Percentiles rank a stretch among this genome's conserved stretches.
Conservation (phyloP, 495 filamentous ascomycete species). For the Hypomontagnella monticulosa region DNA sequence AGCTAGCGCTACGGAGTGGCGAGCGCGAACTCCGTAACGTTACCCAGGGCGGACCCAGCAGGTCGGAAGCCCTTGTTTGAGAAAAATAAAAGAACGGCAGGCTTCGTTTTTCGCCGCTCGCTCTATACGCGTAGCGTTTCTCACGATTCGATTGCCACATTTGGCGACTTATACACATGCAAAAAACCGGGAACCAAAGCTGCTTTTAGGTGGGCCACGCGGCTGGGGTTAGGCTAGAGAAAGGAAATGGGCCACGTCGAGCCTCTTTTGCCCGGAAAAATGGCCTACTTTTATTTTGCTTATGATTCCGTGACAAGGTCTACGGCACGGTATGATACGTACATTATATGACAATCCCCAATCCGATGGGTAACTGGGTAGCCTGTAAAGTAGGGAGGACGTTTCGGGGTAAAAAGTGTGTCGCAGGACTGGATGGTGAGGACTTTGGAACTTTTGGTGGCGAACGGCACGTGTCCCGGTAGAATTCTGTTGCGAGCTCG, state of each 20-base stretch:
- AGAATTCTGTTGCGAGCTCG: constrained; percentile 31
- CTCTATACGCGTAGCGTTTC: constrained; percentile 24
- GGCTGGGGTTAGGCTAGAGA: constrained; percentile 14
- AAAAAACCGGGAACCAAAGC: constrained; percentile 24
- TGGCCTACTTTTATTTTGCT: constrained; percentile 2
- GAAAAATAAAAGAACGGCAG: constrained; percentile 5
- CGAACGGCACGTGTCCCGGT: constrained; percentile 38
- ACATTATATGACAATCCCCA: background rate
- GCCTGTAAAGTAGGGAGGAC: constrained; percentile 15
- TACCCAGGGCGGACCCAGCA: constrained; percentile 30
- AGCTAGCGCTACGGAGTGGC: background rate
- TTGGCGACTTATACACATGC: background rate
- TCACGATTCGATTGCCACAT: constrained; percentile 30
- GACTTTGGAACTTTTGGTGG: constrained; percentile 10
- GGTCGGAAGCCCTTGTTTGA: constrained; percentile 23
- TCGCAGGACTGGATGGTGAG: no score
- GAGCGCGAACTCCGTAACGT: constrained; percentile 26
- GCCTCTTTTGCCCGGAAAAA: constrained; percentile 24
- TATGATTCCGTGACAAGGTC: constrained; percentile 9
- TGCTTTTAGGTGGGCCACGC: constrained; percentile 22
- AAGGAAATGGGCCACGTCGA: constrained; percentile 21
- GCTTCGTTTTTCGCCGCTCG: constrained; percentile 8
- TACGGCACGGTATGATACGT: background rate
- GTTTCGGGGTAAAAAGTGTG: constrained; percentile 31
- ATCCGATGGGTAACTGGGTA: background rate